A percentile compares a stretch with the other conserved stretches of the same genome.
Evolutionary conservation across 352 stramenopile species (phyloP).

Genomic region (Nannochloropsis limnetica): DNA sequence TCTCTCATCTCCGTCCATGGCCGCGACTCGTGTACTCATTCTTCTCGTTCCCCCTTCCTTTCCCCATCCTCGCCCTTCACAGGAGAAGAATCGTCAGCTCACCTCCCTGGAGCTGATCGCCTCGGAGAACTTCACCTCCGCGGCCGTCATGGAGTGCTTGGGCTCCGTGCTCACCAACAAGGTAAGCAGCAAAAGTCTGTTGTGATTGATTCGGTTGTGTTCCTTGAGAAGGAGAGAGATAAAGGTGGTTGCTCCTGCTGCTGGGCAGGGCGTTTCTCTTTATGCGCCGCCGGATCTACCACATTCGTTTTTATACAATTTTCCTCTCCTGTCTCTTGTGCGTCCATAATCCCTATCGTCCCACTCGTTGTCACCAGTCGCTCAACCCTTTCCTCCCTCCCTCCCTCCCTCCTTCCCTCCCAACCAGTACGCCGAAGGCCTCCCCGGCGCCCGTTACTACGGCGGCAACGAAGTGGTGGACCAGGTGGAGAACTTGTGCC

Average conservation of each 20-base stretch:
- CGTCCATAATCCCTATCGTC: not conserved
- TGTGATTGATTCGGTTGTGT: not conserved
- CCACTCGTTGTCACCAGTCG: not conserved
- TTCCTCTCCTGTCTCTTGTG: not conserved
- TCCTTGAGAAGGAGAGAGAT: too few species aligned
- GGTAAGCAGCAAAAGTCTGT: conserved; percentile 36
- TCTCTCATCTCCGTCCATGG: not conserved
- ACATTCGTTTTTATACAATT: not conserved
- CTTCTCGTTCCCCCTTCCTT: not conserved
- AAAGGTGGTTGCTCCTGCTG: not conserved
- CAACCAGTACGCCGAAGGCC: conserved; percentile 82
- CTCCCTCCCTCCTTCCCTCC: not conserved
- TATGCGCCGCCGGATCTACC: not conserved
- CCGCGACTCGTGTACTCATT: not conserved
- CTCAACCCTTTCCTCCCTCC: not conserved
- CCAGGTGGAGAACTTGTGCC: conserved; percentile 86
- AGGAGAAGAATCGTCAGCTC: conserved; percentile 73
- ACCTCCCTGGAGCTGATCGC: conserved; percentile 97
- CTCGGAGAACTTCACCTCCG: conserved; percentile 99
- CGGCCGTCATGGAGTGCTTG: conserved; percentile 95
- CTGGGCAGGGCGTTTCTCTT: not conserved
- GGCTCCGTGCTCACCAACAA: conserved; percentile 98
- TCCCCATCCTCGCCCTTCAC: not conserved
- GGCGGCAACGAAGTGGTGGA: conserved; percentile 96
- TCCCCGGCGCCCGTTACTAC: conserved; percentile 79